phyloP scores from a whole-genome alignment of 148 eudicot species.

The Cornus florida region DNA sequence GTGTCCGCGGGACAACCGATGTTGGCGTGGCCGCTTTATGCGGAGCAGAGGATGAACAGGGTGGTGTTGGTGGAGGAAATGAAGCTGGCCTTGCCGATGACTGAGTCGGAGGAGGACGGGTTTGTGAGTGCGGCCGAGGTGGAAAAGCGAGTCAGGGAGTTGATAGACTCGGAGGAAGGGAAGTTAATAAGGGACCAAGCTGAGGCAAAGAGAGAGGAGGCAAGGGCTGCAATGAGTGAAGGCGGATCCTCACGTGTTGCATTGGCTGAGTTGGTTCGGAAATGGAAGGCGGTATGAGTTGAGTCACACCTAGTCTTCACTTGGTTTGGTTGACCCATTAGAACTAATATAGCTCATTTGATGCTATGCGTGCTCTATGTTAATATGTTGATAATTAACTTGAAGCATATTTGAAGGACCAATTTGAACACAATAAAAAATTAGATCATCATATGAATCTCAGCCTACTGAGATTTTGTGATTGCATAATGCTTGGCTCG shows the following conservation, averaged over 20 bases:
- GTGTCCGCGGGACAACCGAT: slow-evolving; percentile 46
- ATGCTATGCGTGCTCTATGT: no score
- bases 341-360: no score
- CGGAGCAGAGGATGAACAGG: slow-evolving; percentile 50
- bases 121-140: slow-evolving; percentile 39
- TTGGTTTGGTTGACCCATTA: no score
- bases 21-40: slow-evolving; percentile 56
- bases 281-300: background rate
- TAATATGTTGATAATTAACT: no score
- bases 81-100: slow-evolving; percentile 33
- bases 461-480: no score
- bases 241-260: slow-evolving; percentile 32
- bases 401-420: no score
- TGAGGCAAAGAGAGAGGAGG: slow-evolving; percentile 12
- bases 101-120: slow-evolving; percentile 32
- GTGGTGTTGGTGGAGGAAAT: slow-evolving; percentile 41
- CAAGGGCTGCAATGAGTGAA: slow-evolving; percentile 17
- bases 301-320: background rate
- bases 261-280: slow-evolving; percentile 13
- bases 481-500: no score
- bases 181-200: slow-evolving; percentile 22
- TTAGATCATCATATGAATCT: no score
- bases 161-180: slow-evolving; percentile 34
- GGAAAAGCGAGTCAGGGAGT: slow-evolving; percentile 36
- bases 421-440: no score